Base-by-base conservation (phyloP, 768 basidiomycete genomes). In the Tylopilus sp. region DNA sequence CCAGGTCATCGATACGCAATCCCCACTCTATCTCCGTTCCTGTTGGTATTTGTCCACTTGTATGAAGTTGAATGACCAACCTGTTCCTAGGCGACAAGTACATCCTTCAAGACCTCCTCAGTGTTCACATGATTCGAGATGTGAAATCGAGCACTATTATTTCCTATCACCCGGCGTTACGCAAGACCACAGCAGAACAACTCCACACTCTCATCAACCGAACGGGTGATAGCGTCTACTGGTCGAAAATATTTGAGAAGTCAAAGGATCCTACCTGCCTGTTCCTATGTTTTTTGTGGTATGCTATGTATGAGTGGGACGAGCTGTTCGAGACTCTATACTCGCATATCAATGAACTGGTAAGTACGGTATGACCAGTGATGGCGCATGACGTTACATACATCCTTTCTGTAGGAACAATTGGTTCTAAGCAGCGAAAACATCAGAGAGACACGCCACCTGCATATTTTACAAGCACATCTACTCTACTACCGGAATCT, bases 271-370 rank as follows among this genome's bases (percentile, higher is more conserved):
- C 81, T 7, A 83, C 81, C 0, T 81, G 82, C 49, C 57, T 83
- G 9, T 68, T 83, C 40, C 56, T 83, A 6, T 71, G 76, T 38
- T 68, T 76, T 23, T 62, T 84, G 41, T 84, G 82, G 82, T 81
- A 82, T 57, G 75, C 79, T 1, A 64, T 82, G 20, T 83, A 84
- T 56, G 72, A 79, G 2, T 84, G 82, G 80, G 82, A 84, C 48
- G 81, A 84, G 59, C 68, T 79, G 3, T 70, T 82, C 26, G 81
- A 82, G 60, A 57, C 63, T 6, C 60, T 84, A 26, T 80, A 79
- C 55, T 52, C 61, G 9, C 78, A 84, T 53, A 75, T 83, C 21
- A 76, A 74, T 52, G 64, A 53, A 26, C 59, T 84, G 73, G 80
- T 81, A 60, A 40, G 78, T 17, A 23, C 5, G 7, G 3, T n/a